Evolutionary conservation across 768 basidiomycete species (phyloP), one percentile per base, ranked within the genome.

Genomic region (Phallus indusiatus): DNA sequence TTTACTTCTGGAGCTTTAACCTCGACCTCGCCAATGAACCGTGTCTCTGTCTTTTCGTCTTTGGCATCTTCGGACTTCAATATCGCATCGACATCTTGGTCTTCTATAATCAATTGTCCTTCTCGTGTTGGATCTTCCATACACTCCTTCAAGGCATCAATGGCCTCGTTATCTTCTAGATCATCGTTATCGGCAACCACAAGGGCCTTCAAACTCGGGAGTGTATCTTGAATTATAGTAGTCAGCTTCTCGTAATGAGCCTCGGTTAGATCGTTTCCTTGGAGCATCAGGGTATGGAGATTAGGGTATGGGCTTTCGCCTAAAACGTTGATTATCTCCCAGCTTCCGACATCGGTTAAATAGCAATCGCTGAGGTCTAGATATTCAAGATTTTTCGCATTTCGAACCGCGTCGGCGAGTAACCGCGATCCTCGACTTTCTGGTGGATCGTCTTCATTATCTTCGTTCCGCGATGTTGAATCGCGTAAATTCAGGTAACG

Each of bases 331-430:
- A 87, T 82, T 81, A 77, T 78, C 66, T 67, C 84, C 77, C 71
- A 79, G 36, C 78, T 69, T 36, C 79, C 79, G n/a, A 63, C 78
- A 16, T 75, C 78, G 21, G 81, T 82, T 69, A 90, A 88, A 0
- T 87, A 86, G 67, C 90, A 90, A 72, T 98, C 95, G 71, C 97
- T 92, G 53, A 99, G 74, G 77, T 99, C 94, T 66, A 99, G 80
- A 62, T 83, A 74, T 66, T 83, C 76, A 54, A 99, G 74, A 47
- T 76, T 73, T 1, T 77, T 73, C 68, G 86, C 87, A 56, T 84
- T 76, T 14, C 82, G 70, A 34, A 99, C 71, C 3, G 93, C 95
- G 24, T 72, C 68, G 5, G 90, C 89, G 21, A 99, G 81, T 10
- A 42, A 42, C 28, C 54, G 10, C 21, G 54, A 20, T 72, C 20